Evolutionary conservation across 495 filamentous ascomycete genomes (phyloP).

Genomic region (Aspergillus hancockii): DNA sequence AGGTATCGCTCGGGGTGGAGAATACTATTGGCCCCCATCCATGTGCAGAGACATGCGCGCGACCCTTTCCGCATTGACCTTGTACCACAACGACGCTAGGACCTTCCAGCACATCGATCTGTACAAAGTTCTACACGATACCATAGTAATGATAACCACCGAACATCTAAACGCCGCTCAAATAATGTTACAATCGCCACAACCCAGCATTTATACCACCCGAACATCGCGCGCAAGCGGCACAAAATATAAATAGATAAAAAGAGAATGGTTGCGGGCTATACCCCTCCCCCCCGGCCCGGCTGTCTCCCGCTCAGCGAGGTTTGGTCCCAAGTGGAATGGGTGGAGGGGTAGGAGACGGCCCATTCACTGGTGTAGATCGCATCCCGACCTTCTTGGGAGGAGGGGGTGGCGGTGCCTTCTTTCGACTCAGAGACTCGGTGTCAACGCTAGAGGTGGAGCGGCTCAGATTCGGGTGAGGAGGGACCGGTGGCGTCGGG

Average conservation of each 20-base stretch:
- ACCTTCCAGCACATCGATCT: too few relatives aligned
- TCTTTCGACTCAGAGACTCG: constrained; percentile 48
- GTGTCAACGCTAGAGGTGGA: constrained; percentile 16
- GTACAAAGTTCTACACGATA: not conserved
- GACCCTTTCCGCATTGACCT: too few relatives aligned
- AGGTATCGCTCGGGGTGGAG: too few relatives aligned
- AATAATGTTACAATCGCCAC: not conserved
- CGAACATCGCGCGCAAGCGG: not conserved
- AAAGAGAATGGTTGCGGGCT: not conserved
- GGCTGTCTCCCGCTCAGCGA: constrained; percentile 42
- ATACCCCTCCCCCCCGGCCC: too few relatives aligned
- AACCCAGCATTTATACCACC: not conserved
- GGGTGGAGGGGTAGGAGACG: constrained; percentile 39
- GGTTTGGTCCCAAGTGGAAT: constrained; percentile 45
- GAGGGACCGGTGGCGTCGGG: constrained; percentile 22
- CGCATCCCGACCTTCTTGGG: constrained; percentile 56
- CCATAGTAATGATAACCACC: not conserved
- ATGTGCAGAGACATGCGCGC: too few relatives aligned
- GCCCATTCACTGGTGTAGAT: constrained; percentile 27
- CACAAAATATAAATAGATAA: not conserved
- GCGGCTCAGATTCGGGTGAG: constrained; percentile 29
- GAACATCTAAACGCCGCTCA: not conserved
- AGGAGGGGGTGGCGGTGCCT: constrained; percentile 69
- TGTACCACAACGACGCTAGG: too few relatives aligned
- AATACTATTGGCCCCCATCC: too few relatives aligned